A percentile compares a stretch with the other conserved stretches of the same genome.
Evolutionary conservation across 164 flowering plant species (phyloP).

Genomic region (Aristolochia contorta): DNA sequence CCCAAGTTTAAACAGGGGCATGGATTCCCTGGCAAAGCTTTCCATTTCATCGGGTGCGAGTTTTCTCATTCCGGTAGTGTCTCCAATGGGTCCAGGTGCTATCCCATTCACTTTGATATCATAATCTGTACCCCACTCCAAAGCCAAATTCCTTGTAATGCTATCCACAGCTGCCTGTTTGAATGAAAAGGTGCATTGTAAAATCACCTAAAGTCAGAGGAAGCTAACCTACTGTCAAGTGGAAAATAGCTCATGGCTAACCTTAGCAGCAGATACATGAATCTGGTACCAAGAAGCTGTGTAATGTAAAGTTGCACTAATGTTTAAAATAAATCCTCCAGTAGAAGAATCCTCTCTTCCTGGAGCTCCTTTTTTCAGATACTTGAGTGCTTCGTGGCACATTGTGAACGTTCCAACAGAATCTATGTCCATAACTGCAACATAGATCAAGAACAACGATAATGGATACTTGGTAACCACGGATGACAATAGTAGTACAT

Average conservation of each 20-base stretch:
- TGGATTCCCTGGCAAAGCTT: constrained; percentile 23
- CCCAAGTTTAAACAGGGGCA: constrained; percentile 63
- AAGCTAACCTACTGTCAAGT: not conserved
- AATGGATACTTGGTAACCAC: no score
- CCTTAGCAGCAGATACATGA: constrained; percentile 94
- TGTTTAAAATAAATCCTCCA: constrained; percentile 78
- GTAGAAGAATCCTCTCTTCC: constrained; percentile 44
- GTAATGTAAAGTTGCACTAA: constrained; percentile 91
- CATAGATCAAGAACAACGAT: not conserved
- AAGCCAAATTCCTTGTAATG: constrained; percentile 66
- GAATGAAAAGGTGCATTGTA: not conserved
- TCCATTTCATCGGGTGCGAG: constrained; percentile 59
- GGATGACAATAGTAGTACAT: not conserved
- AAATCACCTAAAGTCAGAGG: not conserved
- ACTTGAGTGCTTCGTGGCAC: constrained; percentile 83
- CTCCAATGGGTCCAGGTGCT: constrained; percentile 88
- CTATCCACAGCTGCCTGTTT: constrained; percentile 84
- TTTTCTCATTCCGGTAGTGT: constrained; percentile 67
- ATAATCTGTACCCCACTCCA: constrained; percentile 93
- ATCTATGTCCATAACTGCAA: constrained; percentile 90
- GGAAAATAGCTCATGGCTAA: constrained; percentile 13
- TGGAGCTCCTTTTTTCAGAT: constrained; percentile 75
- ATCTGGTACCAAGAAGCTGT: constrained; percentile 95
- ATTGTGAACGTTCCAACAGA: constrained; percentile 94
- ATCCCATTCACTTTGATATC: constrained; percentile 91